These are phyloP conservation scores for Pyricularia grisea DNA, from an alignment of 2,329 filamentous ascomycete species.

Conservation along the genomic window DNA sequence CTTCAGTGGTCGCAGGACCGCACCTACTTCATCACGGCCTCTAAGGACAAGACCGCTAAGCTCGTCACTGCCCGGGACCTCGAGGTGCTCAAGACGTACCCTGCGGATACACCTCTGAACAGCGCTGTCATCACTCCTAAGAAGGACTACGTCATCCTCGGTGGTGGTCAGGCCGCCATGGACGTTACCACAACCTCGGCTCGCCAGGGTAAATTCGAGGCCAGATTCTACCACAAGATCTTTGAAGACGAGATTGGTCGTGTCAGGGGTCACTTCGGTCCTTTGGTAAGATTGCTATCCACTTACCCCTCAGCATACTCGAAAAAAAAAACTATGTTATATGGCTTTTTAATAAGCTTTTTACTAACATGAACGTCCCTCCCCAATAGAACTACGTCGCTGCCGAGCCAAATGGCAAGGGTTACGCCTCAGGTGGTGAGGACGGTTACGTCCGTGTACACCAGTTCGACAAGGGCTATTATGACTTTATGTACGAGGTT, in stretches of 20 bases:
- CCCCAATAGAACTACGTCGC: constrained; percentile 71
- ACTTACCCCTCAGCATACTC: neutral
- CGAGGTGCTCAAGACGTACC: constrained; percentile 85
- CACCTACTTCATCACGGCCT: constrained; percentile 96
- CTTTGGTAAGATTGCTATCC: constrained; percentile 40
- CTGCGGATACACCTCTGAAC: constrained; percentile 91
- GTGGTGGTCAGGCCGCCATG: constrained; percentile 97
- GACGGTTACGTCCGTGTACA: constrained; percentile 98
- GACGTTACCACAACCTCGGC: constrained; percentile 93
- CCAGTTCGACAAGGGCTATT: constrained; percentile 98
- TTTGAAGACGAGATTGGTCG: constrained; percentile 98
- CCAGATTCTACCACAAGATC: constrained; percentile 98
- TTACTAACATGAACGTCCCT: neutral
- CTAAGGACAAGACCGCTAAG: constrained; percentile 97
- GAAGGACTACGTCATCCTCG: constrained; percentile 96
- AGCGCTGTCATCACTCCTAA: constrained; percentile 87
- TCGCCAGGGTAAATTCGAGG: constrained; percentile 97
- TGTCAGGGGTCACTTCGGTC: constrained; percentile 95
- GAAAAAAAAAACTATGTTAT: neutral
- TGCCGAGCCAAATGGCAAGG: constrained; percentile 80
- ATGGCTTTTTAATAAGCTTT: neutral
- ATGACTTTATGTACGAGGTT: constrained; percentile 97
- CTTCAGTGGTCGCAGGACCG: constrained; percentile 91
- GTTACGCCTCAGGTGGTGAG: constrained; percentile 93
- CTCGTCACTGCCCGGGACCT: constrained; percentile 81